Evolutionary conservation across 108 stramenopile species (phyloP), one percentile per base, ranked within the genome.

Genomic region (Cyclostephanos invisitatus): DNA sequence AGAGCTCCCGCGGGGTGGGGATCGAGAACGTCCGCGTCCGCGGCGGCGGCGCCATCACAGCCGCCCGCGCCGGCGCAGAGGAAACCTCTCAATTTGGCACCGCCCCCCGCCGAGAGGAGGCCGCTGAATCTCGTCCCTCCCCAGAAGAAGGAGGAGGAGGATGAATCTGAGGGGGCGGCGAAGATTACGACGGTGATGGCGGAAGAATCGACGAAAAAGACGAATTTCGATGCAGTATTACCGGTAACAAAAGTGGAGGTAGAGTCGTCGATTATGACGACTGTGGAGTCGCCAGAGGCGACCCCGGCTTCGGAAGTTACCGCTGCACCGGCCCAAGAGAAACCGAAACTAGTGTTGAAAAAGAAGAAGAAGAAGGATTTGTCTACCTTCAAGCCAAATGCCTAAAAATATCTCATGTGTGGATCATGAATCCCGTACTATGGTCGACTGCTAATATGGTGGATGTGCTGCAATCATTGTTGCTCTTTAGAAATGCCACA

Each of bases 351-450:
- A 38, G 67, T 63, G 22, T 48, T 85, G 56, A 87, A 81, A 65
- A 91, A 94, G 85, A 94, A 91, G 72, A 95, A 95, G 68, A 95
- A 95, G 77, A 95, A 91, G 89, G 93, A 95, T 81, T 66, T 92
- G 15, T 85, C 83, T 21, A 86, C 88, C 7, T 92, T 92, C 70
- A 89, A 89, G 70, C 44, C 82, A 15, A 57, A 67, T 17, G 72
- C 48, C 15, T 75, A 53, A 64, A 50, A 21, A 29, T 48, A 5
- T 15, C 0, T 54, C 27, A 55, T 21, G 29, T 24, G 44, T 40
- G 44, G 3, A 40, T 7, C 29, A 25, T 53, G 18, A 53, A 53
- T 7, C 8, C 40, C 40, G 12, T 11, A 42, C 9, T 8, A 9
- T 8, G 40, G 40, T 8, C 3, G 9, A 42, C 8, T 8, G 12